Percentiles rank a stretch among this genome's conserved stretches.
Conservation (phyloP, 768 basidiomycete genomes). For the Amanita brunnescens region DNA sequence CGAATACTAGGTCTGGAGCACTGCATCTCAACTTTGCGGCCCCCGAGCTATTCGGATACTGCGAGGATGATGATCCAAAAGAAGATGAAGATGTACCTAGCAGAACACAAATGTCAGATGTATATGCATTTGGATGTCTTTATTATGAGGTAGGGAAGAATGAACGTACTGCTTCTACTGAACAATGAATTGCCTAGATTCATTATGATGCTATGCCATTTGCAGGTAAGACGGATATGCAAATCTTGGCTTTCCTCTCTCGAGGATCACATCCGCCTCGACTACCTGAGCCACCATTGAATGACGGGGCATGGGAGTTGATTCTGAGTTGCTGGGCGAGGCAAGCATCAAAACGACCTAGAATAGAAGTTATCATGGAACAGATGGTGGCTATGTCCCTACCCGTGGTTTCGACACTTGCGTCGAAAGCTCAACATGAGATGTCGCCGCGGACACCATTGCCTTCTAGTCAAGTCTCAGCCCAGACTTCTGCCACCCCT, state of each 20-base stretch:
- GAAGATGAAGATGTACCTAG: not conserved
- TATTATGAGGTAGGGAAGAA: not conserved
- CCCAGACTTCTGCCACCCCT: conserved; percentile 3
- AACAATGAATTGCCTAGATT: not conserved
- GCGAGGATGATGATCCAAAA: too few relatives aligned
- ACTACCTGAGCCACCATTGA: not conserved
- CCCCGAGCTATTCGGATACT: not conserved
- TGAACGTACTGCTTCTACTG: too few relatives aligned
- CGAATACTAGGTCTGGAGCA: not conserved
- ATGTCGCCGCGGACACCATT: conserved; percentile 8
- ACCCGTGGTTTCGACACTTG: too few relatives aligned
- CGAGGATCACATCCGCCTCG: not conserved
- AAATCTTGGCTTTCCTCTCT: not conserved
- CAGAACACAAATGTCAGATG: not conserved
- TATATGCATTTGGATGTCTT: not conserved
- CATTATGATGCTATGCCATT: not conserved
- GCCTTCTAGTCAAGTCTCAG: conserved; percentile 3
- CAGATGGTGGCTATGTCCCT: too few relatives aligned
- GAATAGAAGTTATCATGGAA: too few relatives aligned
- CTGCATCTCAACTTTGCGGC: not conserved
- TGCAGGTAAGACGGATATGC: not conserved
- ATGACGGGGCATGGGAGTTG: not conserved
- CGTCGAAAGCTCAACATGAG: too few relatives aligned
- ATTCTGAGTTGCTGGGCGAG: not conserved
- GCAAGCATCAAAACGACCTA: too few relatives aligned